These are phyloP conservation scores for Fusarium mexicanum DNA, from an alignment of 2,329 filamentous ascomycete genomes.

Conservation along the genomic window DNA sequence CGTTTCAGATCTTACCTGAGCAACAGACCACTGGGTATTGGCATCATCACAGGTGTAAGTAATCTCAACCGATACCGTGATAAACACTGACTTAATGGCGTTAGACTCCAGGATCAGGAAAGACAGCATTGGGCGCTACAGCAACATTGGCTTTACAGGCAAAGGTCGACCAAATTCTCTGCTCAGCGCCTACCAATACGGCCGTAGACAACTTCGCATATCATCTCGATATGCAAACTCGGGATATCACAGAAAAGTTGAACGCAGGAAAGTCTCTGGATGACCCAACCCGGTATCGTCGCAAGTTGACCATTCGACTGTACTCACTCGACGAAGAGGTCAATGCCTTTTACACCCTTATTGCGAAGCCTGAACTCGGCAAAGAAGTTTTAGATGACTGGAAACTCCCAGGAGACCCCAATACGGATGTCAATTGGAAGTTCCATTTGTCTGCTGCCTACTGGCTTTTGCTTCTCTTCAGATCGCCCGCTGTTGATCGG, in stretches of 20 bases:
- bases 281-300: background rate
- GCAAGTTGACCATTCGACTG: conserved; percentile 1
- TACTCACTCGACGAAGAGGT: background rate
- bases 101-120: conserved; percentile 21
- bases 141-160: conserved; percentile 4
- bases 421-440: background rate
- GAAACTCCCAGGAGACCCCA: background rate
- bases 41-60: conserved; percentile 26
- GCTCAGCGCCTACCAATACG: conserved; percentile 5
- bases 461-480: conserved; percentile 23
- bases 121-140: conserved; percentile 1
- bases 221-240: fast-evolving
- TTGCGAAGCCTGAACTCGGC: background rate
- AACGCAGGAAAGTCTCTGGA: background rate
- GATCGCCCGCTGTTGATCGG: background rate
- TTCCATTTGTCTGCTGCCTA: conserved; percentile 14
- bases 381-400: background rate
- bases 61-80: background rate
- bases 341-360: background rate
- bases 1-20: conserved; percentile 26
- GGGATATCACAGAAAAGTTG: background rate
- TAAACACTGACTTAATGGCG: background rate
- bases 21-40: conserved; percentile 8
- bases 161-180: conserved; percentile 6
- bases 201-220: conserved; percentile 8